Evolutionary conservation across 768 basidiomycete genomes (phyloP).

Genomic region (Lactifluus subvellereus): DNA sequence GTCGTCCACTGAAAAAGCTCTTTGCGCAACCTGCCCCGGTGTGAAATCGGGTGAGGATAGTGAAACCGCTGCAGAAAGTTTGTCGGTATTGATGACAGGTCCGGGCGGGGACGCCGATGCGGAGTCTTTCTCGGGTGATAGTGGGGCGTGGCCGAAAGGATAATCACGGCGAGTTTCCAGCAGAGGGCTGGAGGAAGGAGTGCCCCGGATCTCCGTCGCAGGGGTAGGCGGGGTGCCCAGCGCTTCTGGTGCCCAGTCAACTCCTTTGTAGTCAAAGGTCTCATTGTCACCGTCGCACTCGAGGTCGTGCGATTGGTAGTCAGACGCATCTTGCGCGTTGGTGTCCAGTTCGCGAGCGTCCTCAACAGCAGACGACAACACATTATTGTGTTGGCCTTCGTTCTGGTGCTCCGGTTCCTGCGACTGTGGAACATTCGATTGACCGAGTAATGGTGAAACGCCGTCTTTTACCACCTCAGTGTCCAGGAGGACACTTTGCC

Average conservation of each 20-base stretch:
- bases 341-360: neutral
- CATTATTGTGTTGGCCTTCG: neutral
- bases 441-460: neutral
- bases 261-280: slow-evolving; percentile 8
- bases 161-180: neutral
- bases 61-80: neutral
- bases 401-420: neutral
- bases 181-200: neutral
- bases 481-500: neutral
- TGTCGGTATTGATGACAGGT: neutral
- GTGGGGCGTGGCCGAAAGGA: neutral
- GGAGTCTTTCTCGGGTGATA: neutral
- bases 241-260: slow-evolving; percentile 1
- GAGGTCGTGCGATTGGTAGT: neutral
- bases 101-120: neutral
- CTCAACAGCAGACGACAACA: neutral
- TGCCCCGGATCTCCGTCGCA: neutral
- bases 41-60: neutral
- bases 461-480: neutral
- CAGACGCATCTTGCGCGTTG: neutral
- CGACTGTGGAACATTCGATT: neutral
- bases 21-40: neutral
- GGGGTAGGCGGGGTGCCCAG: neutral
- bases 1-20: slow-evolving; percentile 7
- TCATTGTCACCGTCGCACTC: slow-evolving; percentile 2